phyloP scores from a whole-genome alignment of 2,329 filamentous ascomycete species.

The Pestalotiopsis sp. region DNA sequence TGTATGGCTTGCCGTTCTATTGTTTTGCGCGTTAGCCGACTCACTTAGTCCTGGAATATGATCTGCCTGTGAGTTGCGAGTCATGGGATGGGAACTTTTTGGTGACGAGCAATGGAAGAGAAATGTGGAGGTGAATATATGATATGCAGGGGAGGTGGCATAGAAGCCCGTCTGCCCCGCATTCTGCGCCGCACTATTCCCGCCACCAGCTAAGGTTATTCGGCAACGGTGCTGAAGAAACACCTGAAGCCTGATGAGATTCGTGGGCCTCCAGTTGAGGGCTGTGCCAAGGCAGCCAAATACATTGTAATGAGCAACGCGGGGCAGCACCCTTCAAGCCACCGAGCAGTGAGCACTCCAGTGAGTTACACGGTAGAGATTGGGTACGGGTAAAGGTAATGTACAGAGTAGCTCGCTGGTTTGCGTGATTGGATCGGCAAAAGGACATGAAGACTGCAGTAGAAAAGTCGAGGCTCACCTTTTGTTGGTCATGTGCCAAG shows the following conservation, averaged over 20 bases:
- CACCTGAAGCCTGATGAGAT: not conserved
- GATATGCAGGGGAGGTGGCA: not conserved
- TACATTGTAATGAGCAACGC: not conserved
- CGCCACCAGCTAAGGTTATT: not conserved
- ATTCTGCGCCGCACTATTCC: not conserved
- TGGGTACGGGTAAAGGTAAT: no score
- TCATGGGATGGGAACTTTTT: not conserved
- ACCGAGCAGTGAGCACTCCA: no score
- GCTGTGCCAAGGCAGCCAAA: not conserved
- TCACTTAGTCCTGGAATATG: not conserved
- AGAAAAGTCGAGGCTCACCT: slow-evolving; percentile 34
- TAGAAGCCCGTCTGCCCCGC: not conserved
- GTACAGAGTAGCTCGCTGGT: no score
- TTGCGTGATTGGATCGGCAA: no score
- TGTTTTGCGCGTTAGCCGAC: not conserved
- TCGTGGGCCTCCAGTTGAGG: not conserved
- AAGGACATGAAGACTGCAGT: no score
- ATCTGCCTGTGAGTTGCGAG: not conserved
- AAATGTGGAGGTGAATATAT: not conserved
- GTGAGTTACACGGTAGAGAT: no score
- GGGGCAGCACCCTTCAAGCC: no score
- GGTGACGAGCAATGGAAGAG: not conserved
- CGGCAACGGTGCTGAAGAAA: not conserved
- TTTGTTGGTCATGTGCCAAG: slow-evolving; percentile 42
- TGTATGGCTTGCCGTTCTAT: slow-evolving; percentile 73